Evolutionary conservation across 75 land plant species (phyloP), one percentile per base, ranked within the genome.

Genomic region (Pinus albicaulis): DNA sequence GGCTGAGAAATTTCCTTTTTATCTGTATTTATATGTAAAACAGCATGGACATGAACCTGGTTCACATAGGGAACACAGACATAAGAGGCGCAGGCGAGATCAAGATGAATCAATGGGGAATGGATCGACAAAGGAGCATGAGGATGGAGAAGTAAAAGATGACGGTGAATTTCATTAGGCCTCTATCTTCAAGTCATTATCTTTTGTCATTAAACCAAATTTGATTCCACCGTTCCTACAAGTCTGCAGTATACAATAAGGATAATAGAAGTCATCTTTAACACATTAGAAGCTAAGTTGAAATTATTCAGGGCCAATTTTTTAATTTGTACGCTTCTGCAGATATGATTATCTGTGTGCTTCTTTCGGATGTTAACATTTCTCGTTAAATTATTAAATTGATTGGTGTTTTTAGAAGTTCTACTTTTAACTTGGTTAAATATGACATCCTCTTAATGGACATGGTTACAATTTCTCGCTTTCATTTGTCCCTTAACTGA

Each of bases 111-210:
- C 83, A n/a, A 83, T 82, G 44, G 82, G 90, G 77, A 83, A 81
- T 82, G 83, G 80, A 66, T 85, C 69, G 36, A 68, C 87, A 56
- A 92, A 90, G 76, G 99, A 96, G 63, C 92, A 94, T 82, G 99
- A 96, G 81, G 99, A 96, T 82, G 99, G 99, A 72, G 99, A 96
- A 77, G 82, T 90, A 73, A 97, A 97, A 69, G 97, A 92, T 76
- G 98, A 93, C 79, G 91, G 92, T 56, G 90, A 88, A 78, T 84
- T 85, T 70, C 76, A 74, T 75, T 89, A 80, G 74, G 56, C 52
- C 28, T 70, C 62, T 53, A 70, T 66, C 44, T 36, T 69, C 57
- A 52, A 44, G 34, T 64, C 68, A 64, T 64, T 64, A 64, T 64
- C 52, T 7, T 48, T 64, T 64, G 68, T 64, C 68, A 11, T 64